A percentile compares a stretch with the other conserved stretches of the same genome.
These are phyloP conservation scores for Penicillium sp. DNA, from an alignment of 2,329 filamentous ascomycete species.

Conservation along the genomic window DNA sequence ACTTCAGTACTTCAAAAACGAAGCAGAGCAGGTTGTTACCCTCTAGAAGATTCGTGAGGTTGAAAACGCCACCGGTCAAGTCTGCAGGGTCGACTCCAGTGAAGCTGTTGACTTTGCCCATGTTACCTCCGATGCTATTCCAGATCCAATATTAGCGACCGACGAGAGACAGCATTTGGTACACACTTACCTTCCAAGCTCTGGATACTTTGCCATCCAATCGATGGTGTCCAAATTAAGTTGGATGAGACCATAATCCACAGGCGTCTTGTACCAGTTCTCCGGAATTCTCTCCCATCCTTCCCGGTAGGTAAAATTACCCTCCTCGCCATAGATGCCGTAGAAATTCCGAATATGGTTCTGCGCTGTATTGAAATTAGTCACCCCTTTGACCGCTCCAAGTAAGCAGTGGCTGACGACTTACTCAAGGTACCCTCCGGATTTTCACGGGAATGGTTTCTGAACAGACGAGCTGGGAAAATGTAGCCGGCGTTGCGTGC, in stretches of 20 bases:
- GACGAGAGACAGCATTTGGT: not conserved
- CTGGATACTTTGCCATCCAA: constrained; percentile 44
- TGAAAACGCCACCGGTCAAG: constrained; percentile 46
- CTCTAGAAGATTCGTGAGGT: constrained; percentile 39
- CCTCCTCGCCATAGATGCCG: constrained; percentile 47
- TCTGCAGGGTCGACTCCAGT: constrained; percentile 49
- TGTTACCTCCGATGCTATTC: constrained; percentile 55
- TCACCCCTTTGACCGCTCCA: not conserved
- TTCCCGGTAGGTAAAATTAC: constrained; percentile 46
- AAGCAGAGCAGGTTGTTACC: constrained; percentile 47
- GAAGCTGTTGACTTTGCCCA: constrained; percentile 55
- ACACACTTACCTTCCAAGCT: constrained; percentile 37
- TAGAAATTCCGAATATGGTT: constrained; percentile 52
- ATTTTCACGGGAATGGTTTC: constrained; percentile 49
- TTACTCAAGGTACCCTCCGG: constrained; percentile 43
- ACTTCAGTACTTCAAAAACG: constrained; percentile 38
- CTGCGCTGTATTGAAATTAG: constrained; percentile 35
- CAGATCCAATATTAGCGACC: not conserved
- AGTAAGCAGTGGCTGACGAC: constrained; percentile 9
- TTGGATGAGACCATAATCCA: constrained; percentile 52
- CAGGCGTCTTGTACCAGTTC: constrained; percentile 53
- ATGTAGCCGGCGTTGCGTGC: constrained; percentile 53
- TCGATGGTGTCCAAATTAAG: constrained; percentile 45
- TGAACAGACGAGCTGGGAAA: constrained; percentile 48
- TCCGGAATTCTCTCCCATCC: constrained; percentile 57